Conservation (phyloP, 768 basidiomycete species). For the Ramaria sp. region DNA sequence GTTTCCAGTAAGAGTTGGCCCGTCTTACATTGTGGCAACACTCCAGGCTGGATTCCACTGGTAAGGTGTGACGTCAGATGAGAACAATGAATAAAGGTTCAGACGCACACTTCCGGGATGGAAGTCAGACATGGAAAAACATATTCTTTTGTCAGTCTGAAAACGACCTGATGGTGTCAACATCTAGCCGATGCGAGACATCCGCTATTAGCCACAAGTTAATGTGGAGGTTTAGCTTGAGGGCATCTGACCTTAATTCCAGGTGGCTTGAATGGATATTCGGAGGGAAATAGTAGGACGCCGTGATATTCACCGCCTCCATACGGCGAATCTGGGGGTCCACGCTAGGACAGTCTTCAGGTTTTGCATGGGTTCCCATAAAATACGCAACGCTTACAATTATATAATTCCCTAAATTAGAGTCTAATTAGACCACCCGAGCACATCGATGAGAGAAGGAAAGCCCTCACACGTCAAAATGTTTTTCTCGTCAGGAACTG, state of each 20-base stretch:
- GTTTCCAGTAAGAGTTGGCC: constrained; percentile 6
- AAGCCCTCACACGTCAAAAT: constrained; percentile 74
- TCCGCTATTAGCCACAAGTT: no score
- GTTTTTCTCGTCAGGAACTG: constrained; percentile 94
- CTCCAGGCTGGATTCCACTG: constrained; percentile 97
- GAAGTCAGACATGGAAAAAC: constrained; percentile 96
- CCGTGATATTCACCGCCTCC: constrained; percentile 92
- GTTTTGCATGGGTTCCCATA: constrained; percentile 9
- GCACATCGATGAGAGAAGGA: not conserved
- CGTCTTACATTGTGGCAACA: constrained; percentile 73
- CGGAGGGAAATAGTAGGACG: constrained; percentile 80
- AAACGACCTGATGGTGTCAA: constrained; percentile 86
- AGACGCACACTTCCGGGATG: constrained; percentile 74
- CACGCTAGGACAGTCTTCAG: constrained; percentile 43
- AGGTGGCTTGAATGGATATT: constrained; percentile 95
- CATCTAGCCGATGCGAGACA: constrained; percentile 44
- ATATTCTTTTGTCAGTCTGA: constrained; percentile 89
- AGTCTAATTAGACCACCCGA: constrained; percentile 3
- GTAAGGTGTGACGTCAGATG: not conserved
- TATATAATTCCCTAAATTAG: constrained; percentile 76
- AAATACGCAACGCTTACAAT: constrained; percentile 44
- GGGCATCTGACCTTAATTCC: constrained; percentile 74
- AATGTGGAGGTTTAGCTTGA: not conserved
- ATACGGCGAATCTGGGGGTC: constrained; percentile 89
- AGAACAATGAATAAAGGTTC: no score